A percentile compares a stretch with the other conserved stretches of the same genome.
Evolutionary conservation across 75 land plant species (phyloP).

Genomic region (Isoetes taiwanensis): DNA sequence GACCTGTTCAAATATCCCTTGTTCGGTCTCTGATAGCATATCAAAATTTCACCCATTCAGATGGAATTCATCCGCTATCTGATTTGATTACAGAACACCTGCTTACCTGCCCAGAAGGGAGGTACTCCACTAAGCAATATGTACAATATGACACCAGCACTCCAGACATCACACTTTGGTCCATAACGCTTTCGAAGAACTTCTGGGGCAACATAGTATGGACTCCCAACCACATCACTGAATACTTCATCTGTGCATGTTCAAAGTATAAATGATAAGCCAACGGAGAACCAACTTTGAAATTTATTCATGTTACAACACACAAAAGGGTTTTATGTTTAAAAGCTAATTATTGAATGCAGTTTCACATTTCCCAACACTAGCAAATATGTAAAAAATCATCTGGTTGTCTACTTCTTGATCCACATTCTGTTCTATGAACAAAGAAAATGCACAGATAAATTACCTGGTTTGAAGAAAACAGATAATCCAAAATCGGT

Average conservation of each 20-base stretch:
- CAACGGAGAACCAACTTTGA: no score
- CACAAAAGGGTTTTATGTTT: no score
- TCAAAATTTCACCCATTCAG: not conserved
- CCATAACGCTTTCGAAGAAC: constrained; percentile 6
- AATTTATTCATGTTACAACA: no score
- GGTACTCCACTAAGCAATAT: constrained; percentile 9
- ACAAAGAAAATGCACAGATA: not conserved
- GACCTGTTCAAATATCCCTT: constrained; percentile 62
- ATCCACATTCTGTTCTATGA: not conserved
- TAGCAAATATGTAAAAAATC: no score
- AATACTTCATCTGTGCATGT: constrained; percentile 5
- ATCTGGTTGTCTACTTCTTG: no score
- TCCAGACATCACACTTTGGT: constrained; percentile 10
- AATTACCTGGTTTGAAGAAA: constrained; percentile 67
- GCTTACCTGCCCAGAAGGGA: constrained; percentile 11
- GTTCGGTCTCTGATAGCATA: constrained; percentile 9
- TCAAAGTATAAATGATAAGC: no score
- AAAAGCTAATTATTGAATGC: no score
- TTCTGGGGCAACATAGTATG: constrained; percentile 11
- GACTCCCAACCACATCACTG: constrained; percentile 7
- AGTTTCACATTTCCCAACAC: no score
- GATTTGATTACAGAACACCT: no score
- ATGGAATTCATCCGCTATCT: no score
- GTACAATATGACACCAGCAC: constrained; percentile 11
- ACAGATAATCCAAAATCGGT: constrained; percentile 77